Conservation (phyloP, 2,329 filamentous ascomycete genomes). For the Clathrospora elynae region DNA sequence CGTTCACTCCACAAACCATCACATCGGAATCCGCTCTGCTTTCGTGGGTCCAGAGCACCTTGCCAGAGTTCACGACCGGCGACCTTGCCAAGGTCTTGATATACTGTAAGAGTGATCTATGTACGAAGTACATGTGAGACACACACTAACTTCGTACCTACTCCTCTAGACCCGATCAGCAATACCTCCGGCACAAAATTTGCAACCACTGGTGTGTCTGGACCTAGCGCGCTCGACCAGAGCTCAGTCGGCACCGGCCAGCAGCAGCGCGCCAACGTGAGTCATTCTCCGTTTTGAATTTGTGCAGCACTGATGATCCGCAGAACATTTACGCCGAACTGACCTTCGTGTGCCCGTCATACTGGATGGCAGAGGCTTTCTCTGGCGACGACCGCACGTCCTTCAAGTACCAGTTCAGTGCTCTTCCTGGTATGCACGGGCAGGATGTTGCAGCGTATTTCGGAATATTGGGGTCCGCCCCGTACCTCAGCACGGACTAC, state of each 20-base stretch:
- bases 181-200: constrained; percentile 39
- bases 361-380: constrained; percentile 61
- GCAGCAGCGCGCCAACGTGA: constrained; percentile 55
- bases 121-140: too few relatives aligned
- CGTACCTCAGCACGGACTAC: constrained; percentile 1
- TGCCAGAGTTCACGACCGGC: constrained; percentile 36
- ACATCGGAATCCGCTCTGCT: constrained; percentile 49
- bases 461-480: constrained; percentile 10
- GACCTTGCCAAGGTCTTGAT: constrained; percentile 49
- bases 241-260: constrained; percentile 58
- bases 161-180: constrained; percentile 2
- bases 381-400: constrained; percentile 6
- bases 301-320: constrained; percentile 49
- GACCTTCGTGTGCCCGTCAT: constrained; percentile 61
- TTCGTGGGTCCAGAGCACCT: constrained; percentile 53
- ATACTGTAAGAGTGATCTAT: too few relatives aligned
- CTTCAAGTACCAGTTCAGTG: constrained; percentile 30
- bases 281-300: background rate
- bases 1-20: constrained; percentile 54
- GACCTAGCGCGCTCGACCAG: constrained; percentile 57
- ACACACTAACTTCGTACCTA: too few relatives aligned
- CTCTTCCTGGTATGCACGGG: constrained; percentile 26
- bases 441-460: constrained; percentile 24
- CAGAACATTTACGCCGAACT: constrained; percentile 61
- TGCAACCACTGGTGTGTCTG: constrained; percentile 41